Evolutionary conservation across 805 yeast species (phyloP).

Genomic region (Candida insectorum): DNA sequence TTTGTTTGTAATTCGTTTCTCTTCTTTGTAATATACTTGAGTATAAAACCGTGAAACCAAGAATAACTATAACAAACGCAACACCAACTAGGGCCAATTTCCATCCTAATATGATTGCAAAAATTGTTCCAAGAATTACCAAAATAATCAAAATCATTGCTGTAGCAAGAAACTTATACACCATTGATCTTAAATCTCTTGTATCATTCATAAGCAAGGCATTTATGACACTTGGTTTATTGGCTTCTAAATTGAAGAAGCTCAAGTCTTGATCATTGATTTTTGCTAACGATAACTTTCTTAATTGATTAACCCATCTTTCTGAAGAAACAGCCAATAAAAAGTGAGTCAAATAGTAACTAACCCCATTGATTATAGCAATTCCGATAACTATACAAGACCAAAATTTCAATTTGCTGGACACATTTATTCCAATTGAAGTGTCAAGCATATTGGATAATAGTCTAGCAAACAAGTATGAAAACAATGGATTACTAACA

Average conservation of each 20-base stretch:
- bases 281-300: slow-evolving; percentile 46
- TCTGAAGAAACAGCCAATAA: slow-evolving; percentile 62
- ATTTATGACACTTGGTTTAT: slow-evolving; percentile 50
- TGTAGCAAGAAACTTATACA: slow-evolving; percentile 60
- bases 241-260: slow-evolving; percentile 46
- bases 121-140: slow-evolving; percentile 58
- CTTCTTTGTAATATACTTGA: slow-evolving; percentile 47
- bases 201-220: slow-evolving; percentile 77
- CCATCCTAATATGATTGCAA: slow-evolving; percentile 87
- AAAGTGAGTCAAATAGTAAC: slow-evolving; percentile 49
- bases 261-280: slow-evolving; percentile 49
- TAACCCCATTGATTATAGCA: slow-evolving; percentile 60
- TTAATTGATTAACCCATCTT: slow-evolving; percentile 55
- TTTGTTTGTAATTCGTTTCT: slow-evolving; percentile 60
- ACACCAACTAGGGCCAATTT: slow-evolving; percentile 79
- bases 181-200: slow-evolving; percentile 67
- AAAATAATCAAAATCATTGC: slow-evolving; percentile 52
- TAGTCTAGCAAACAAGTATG: slow-evolving; percentile 71
- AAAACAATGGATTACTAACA: slow-evolving; percentile 68
- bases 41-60: slow-evolving; percentile 49
- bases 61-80: slow-evolving; percentile 66
- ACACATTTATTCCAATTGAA: slow-evolving; percentile 24
- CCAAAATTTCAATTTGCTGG: slow-evolving; percentile 52
- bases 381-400: slow-evolving; percentile 59
- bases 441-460: slow-evolving; percentile 59